Conservation (phyloP, 768 basidiomycete species). For the Leucocoprinus birnbaumii region DNA sequence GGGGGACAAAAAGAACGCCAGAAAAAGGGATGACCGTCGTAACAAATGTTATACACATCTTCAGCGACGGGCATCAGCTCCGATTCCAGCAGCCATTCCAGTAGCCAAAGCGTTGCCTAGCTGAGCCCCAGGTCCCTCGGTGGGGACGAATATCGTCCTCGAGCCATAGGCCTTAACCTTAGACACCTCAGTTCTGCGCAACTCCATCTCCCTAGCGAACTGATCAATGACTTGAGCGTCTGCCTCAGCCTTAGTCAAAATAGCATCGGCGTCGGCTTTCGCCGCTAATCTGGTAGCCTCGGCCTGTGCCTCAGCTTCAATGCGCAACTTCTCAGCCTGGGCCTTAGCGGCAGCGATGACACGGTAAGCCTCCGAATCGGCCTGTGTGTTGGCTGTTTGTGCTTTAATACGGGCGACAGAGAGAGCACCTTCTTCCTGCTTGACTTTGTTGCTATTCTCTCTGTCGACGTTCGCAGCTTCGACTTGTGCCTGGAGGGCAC, state of each 20-base stretch:
- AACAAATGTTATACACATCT: no score
- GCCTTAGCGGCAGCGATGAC: constrained; percentile 75
- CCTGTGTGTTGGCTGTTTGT: constrained; percentile 57
- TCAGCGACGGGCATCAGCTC: constrained; percentile 30
- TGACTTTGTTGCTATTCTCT: constrained; percentile 86
- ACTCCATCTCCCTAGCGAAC: constrained; percentile 77
- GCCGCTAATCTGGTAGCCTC: constrained; percentile 75
- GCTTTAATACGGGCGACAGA: constrained; percentile 78
- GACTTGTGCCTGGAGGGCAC: constrained; percentile 83
- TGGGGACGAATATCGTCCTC: constrained; percentile 69
- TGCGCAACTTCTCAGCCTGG: constrained; percentile 63
- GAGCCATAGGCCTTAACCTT: constrained; percentile 65
- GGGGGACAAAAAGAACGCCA: no score
- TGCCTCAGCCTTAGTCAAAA: constrained; percentile 60
- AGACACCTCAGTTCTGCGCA: constrained; percentile 61
- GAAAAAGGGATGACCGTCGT: no score
- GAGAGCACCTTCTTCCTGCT: constrained; percentile 79
- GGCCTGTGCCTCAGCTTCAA: constrained; percentile 76
- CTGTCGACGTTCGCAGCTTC: constrained; percentile 86
- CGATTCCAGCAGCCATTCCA: constrained; percentile 72
- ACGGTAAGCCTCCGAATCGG: constrained; percentile 75
- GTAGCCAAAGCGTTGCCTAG: constrained; percentile 61
- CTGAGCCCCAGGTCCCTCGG: constrained; percentile 53
- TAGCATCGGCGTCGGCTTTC: constrained; percentile 70
- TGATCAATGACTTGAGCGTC: constrained; percentile 58